phyloP scores from a whole-genome alignment of 2,329 filamentous ascomycete genomes.

The Drechslerella coelobrocha region DNA sequence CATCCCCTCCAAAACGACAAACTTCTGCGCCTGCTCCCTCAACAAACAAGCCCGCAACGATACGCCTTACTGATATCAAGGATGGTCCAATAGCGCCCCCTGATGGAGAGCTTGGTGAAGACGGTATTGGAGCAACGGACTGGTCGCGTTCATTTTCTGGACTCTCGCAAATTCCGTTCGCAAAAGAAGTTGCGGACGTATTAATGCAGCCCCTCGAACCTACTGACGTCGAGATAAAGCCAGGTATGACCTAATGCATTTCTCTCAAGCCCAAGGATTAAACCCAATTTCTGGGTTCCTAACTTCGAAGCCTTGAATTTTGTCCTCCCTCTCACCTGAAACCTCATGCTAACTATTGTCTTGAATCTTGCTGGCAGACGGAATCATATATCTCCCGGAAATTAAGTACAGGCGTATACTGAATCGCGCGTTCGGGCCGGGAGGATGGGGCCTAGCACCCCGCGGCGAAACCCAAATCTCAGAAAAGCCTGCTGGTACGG shows the following conservation, averaged over 20 bases:
- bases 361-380: constrained; percentile 66
- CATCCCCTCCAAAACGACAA: constrained; percentile 33
- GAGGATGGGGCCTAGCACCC: constrained; percentile 92
- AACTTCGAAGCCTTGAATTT: too few species aligned
- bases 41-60: constrained; percentile 8
- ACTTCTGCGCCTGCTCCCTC: constrained; percentile 7
- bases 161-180: constrained; percentile 74
- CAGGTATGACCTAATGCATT: constrained; percentile 57
- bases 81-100: constrained; percentile 27
- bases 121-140: constrained; percentile 63
- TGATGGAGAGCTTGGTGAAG: constrained; percentile 31
- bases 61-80: constrained; percentile 27
- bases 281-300: too few species aligned
- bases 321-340: neutral
- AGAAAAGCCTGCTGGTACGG: constrained; percentile 70
- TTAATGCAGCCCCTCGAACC: constrained; percentile 72
- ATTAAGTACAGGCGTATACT: constrained; percentile 95
- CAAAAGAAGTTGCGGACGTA: constrained; percentile 71
- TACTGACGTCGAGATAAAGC: constrained; percentile 93
- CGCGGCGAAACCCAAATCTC: constrained; percentile 84
- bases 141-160: constrained; percentile 87
- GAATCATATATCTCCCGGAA: constrained; percentile 93
- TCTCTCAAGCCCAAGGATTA: too few species aligned
- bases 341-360: constrained; percentile 11
- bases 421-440: constrained; percentile 89